Base-by-base conservation (phyloP, 352 stramenopile species). In the Pilasporangium apinafurcum region DNA sequence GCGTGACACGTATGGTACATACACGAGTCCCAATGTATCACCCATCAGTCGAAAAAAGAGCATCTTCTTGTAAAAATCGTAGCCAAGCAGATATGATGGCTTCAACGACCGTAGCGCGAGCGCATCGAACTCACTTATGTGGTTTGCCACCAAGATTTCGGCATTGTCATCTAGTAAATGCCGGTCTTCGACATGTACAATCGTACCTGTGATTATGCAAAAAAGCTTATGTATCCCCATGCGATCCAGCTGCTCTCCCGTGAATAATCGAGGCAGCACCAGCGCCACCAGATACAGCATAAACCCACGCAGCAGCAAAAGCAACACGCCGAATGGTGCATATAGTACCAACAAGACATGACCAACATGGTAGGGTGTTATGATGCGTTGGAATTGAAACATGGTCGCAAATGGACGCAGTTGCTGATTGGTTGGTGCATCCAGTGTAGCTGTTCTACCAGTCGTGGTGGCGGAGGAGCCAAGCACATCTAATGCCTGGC, bases 61-160 rank as follows among this genome's bases (percentile, higher is more conserved):
- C 69, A 84, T 80, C 26, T 76, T 76, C 53, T 88, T 80, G 68
- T 86, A 88, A n/a, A 88, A 85, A n/a, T 85, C 75, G 62, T 88
- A 88, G 33, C 75, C 75, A 34, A 88, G 59, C 17, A 85, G 56
- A 39, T 84, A 74, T 9, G 62, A 62, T 5, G 75, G 59, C 10
- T 60, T 60, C 44, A 86, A 45, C 16, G 37, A 44, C 0, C 50
- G 51, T 8, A 88, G 41, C 3, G 72, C 72, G 20, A 87, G 50
- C 0, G 72, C 75, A 32, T 84, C 75, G 33, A 87, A 83, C 62
- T 87, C 75, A 29, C 72, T 85, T 45, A 87, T 75, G 60, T 87
- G 75, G 68, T 87, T 87, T 20, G 65, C 51, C n/a, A 80, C 75
- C 24, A 87, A 60, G 44, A 87, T 72, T 16, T 72, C 54, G 0